A percentile compares a stretch with the other conserved stretches of the same genome.
Evolutionary conservation across 140 eudicot species (phyloP).

Genomic region (Cichorium intybus): DNA sequence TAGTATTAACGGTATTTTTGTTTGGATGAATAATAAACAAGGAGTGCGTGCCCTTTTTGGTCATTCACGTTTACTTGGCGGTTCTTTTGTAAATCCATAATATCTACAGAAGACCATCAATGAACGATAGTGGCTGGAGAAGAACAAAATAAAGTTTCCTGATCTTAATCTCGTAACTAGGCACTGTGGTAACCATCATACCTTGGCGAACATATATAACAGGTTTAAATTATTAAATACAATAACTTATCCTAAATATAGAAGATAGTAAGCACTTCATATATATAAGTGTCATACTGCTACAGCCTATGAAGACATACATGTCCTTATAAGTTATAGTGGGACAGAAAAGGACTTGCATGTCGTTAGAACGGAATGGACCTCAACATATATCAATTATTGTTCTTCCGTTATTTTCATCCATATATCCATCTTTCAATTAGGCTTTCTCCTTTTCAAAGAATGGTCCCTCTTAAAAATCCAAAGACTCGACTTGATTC

Average conservation of each 20-base stretch:
- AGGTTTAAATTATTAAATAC: neutral
- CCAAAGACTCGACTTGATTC: slow-evolving; percentile 1
- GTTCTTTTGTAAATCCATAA: neutral
- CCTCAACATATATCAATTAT: slow-evolving; percentile 12
- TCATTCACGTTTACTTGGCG: too few species aligned
- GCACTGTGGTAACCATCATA: neutral
- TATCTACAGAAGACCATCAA: neutral
- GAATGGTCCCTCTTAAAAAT: slow-evolving; percentile 19
- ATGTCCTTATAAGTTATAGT: slow-evolving; percentile 10
- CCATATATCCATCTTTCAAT: slow-evolving; percentile 17
- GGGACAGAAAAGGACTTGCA: slow-evolving; percentile 17
- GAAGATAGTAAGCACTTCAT: neutral
- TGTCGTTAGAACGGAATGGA: neutral
- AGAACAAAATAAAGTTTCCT: neutral
- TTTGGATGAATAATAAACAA: too few species aligned
- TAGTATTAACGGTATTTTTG: too few species aligned
- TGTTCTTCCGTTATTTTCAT: slow-evolving; percentile 21
- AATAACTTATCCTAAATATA: neutral
- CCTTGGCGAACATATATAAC: too few species aligned
- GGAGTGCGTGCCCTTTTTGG: too few species aligned
- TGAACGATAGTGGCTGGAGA: neutral
- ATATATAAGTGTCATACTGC: neutral
- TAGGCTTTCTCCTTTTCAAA: neutral
- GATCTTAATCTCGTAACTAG: neutral
- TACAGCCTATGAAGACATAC: neutral